phyloP scores from a whole-genome alignment of 805 yeast species.

The Cyberlindnera mycetangii region DNA sequence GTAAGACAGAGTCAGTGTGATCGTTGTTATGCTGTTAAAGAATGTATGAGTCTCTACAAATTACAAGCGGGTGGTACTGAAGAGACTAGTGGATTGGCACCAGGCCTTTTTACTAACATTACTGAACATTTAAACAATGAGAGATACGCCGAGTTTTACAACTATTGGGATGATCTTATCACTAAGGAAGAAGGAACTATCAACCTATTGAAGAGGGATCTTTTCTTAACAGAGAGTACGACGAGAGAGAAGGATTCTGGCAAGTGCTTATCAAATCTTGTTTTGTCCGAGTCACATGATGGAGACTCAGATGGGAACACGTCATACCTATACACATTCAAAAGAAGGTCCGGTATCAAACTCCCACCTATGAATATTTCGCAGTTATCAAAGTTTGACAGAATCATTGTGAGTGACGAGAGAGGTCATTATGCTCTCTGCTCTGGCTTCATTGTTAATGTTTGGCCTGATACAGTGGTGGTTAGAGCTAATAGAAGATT shows the following conservation, averaged over 20 bases:
- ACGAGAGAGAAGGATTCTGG: slow-evolving; percentile 64
- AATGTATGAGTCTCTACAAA: slow-evolving; percentile 65
- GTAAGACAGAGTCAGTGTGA: slow-evolving; percentile 55
- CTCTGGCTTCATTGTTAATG: slow-evolving; percentile 50
- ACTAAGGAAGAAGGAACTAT: slow-evolving; percentile 69
- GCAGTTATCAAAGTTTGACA: slow-evolving; percentile 57
- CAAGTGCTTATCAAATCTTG: slow-evolving; percentile 51
- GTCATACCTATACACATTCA: slow-evolving; percentile 47
- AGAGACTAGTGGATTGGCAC: slow-evolving; percentile 49
- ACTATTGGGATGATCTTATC: slow-evolving; percentile 70
- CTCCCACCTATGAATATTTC: slow-evolving; percentile 31
- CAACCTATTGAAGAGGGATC: slow-evolving; percentile 49
- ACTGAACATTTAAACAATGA: slow-evolving; percentile 48
- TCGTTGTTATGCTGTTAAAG: slow-evolving; percentile 50
- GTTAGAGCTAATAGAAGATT: slow-evolving; percentile 56
- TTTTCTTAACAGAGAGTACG: slow-evolving; percentile 51
- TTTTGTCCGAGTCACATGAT: slow-evolving; percentile 32
- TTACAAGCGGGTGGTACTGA: slow-evolving; percentile 57
- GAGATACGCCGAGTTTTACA: slow-evolving; percentile 52
- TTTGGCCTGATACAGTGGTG: slow-evolving; percentile 42
- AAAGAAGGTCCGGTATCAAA: slow-evolving; percentile 29
- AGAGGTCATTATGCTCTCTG: slow-evolving; percentile 73
- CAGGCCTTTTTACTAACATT: slow-evolving; percentile 43
- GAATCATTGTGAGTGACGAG: slow-evolving; percentile 76
- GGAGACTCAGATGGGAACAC: slow-evolving; percentile 22